Base-by-base conservation (phyloP, 805 yeast genomes). In the Metschnikowia kunwiensis region DNA sequence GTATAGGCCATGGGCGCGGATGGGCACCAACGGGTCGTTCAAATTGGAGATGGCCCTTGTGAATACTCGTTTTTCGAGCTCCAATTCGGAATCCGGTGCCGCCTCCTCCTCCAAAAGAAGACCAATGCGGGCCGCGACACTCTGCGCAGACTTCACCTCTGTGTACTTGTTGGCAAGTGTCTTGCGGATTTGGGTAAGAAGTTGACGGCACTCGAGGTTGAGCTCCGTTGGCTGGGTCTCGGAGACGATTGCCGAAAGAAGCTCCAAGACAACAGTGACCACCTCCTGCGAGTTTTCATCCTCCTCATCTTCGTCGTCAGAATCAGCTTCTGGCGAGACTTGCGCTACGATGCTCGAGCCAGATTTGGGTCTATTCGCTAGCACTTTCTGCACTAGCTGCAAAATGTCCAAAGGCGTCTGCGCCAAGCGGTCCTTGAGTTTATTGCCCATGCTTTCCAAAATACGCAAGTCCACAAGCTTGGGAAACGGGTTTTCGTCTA, bases 1-100 rank as follows among this genome's bases (percentile, higher is more conserved):
- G 44, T 74, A 75, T 7, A 93, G 61, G 0, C 97, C 97, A 57
- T 85, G 88, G 0, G 95, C 97, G 36, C 88, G 68, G 2, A 91
- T 75, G 0, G 97, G 96, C 3, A 85, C 80, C 27, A 83, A 61
- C 0, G 89, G 84, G 58, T 89, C 96, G 38, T 78, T 78, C 27
- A 93, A 58, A 41, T 80, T 76, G 1, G 73, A 64, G 24, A 86
- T 61, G 0, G 96, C 96, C 21, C 75, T 66, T 11, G 74, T 70
- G 30, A 83, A 60, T 0, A 58, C 43, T 16, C 60, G 61, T 18
- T 57, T 56, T 30, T 80, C 74, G 6, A 53, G 38, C 8, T 63
- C 67, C 27, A 42, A 40, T 9, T 43, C 47, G 7, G 52, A 44
- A 2, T 36, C 34, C 1, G 51, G 48, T 2, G 54, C 48, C 2